Conservation (phyloP, 176 grass and related monocot species). For the Musa schizocarpa region DNA sequence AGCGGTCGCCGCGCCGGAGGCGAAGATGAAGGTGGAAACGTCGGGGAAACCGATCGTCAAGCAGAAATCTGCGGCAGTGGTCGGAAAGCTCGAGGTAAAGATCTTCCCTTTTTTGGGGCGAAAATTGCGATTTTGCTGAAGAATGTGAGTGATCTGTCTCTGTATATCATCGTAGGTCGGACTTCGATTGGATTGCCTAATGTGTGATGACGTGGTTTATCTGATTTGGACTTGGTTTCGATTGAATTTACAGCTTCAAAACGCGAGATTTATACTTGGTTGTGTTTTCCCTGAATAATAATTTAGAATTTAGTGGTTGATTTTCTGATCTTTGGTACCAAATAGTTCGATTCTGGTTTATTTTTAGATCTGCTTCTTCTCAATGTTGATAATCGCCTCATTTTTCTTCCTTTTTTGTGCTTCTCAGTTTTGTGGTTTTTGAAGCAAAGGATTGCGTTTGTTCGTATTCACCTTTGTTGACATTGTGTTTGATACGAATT, state of each 20-base stretch:
- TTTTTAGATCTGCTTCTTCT: neutral
- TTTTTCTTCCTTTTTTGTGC: neutral
- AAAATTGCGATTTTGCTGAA: neutral
- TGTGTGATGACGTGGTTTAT: neutral
- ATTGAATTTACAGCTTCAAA: neutral
- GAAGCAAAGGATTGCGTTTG: neutral
- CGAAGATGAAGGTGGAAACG: constrained; percentile 24
- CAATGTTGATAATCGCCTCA: no score
- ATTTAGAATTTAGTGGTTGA: neutral
- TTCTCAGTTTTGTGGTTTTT: neutral
- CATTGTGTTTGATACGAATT: neutral
- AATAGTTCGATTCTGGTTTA: neutral
- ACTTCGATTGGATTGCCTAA: neutral
- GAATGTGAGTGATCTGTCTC: neutral
- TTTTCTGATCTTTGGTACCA: neutral
- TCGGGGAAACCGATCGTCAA: constrained; percentile 23
- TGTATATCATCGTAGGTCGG: neutral
- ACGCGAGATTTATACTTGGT: neutral
- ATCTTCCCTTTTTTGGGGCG: neutral
- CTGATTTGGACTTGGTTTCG: neutral
- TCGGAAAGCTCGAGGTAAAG: constrained; percentile 22
- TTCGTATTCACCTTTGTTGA: neutral
- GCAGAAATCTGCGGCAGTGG: constrained; percentile 6
- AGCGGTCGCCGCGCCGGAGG: neutral
- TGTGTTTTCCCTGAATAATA: neutral